Conservation (phyloP, 805 yeast species). For the Candida coleopterorum region DNA sequence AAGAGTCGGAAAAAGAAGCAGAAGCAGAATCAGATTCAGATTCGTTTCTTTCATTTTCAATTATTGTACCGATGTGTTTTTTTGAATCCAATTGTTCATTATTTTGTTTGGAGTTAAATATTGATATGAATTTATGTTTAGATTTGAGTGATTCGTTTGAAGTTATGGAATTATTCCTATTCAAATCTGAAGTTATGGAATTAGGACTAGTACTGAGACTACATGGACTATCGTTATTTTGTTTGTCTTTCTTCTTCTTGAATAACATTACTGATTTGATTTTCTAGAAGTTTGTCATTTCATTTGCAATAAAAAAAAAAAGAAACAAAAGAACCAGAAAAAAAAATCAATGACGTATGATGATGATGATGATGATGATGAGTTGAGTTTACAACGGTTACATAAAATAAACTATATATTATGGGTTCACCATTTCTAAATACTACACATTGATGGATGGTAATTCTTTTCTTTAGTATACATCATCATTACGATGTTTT, state of each 20-base stretch:
- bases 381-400: too few relatives aligned
- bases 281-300: not conserved
- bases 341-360: too few relatives aligned
- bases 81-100: not conserved
- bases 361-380: too few relatives aligned
- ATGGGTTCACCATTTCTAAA: too few relatives aligned
- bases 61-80: constrained; percentile 24
- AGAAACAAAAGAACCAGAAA: not conserved
- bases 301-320: not conserved
- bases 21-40: constrained; percentile 7
- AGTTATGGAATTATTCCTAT: constrained; percentile 9
- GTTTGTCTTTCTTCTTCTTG: constrained; percentile 7
- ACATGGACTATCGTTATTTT: not conserved
- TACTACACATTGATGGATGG: too few relatives aligned
- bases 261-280: constrained; percentile 8
- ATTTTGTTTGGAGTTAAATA: constrained; percentile 3
- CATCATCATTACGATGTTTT: constrained; percentile 41
- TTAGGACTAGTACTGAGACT: too few relatives aligned
- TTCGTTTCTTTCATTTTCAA: constrained; percentile 9
- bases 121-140: constrained; percentile 6
- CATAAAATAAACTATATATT: too few relatives aligned
- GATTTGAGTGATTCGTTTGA: constrained; percentile 9
- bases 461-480: too few relatives aligned
- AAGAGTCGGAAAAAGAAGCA: constrained; percentile 8
- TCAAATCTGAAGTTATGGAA: not conserved